Evolutionary conservation across 805 yeast genomes (phyloP), one percentile per base, ranked within the genome.

Genomic region (Myxozyma udenii): DNA sequence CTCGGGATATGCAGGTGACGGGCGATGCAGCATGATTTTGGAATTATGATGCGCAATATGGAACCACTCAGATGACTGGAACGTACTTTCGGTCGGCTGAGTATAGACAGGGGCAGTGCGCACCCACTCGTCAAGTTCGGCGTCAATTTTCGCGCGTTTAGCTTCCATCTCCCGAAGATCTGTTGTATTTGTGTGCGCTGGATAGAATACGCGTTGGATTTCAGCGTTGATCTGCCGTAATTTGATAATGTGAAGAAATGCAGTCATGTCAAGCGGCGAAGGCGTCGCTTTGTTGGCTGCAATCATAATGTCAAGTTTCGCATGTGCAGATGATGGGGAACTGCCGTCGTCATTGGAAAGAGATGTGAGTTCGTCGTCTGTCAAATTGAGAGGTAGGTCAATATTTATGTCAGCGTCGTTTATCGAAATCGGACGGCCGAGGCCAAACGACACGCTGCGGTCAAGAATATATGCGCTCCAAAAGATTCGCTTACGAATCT

Each of bases 391-490:
- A 0, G 95, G 93, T 64, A 81, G 83, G 33, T 77, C 77, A 1
- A 85, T 81, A 44, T 79, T 75, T 35, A 87, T 78, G 47, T 80
- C 77, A 55, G 84, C 89, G 60, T 88, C 95, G 0, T 93, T 90
- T 1, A 88, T 83, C 0, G 95, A 89, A 57, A 84, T 81, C 0
- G 96, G 96, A 35, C 96, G 74, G 0, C 91, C 93, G 46, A 88
- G 71, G 63, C 86, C 87, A 40, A 88, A 81, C 64, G 95, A 85
- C 6, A 87, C 80, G 64, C 87, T 95, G 21, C 83, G 77, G 65
- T 88, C 96, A 58, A 88, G 72, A 22, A 82, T 76, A 66, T 87
- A 87, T 39, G 83, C 78, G 58, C 87, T 81, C 96, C 96, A 88
- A 61, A 88, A 88, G 37, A 87, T 68, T 33, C 85, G 78, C 66